Conservation (phyloP, 768 basidiomycete species). For the Podaxis sp. region DNA sequence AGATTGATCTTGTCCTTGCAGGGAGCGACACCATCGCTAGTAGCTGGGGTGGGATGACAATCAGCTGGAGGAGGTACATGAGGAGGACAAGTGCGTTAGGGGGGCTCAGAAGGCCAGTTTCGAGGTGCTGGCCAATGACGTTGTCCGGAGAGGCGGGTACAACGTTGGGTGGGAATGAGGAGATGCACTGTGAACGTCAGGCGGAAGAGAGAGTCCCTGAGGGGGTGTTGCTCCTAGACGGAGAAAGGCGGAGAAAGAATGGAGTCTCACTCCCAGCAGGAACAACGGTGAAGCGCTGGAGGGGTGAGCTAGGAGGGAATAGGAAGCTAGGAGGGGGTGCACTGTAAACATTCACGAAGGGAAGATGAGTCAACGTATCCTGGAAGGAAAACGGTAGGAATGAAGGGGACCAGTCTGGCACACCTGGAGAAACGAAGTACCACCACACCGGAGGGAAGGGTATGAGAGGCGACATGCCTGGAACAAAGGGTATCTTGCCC, state of each 20-base stretch:
- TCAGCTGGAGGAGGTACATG: not conserved
- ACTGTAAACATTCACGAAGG: constrained; percentile 27
- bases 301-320: constrained; percentile 42
- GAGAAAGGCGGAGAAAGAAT: constrained; percentile 30
- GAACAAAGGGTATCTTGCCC: constrained; percentile 28
- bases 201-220: constrained; percentile 17
- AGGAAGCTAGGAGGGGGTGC: constrained; percentile 56
- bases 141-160: too few relatives aligned
- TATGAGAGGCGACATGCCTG: constrained; percentile 30
- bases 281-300: constrained; percentile 23
- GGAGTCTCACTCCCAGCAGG: constrained; percentile 31
- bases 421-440: constrained; percentile 37
- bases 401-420: constrained; percentile 44
- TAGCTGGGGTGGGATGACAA: not conserved
- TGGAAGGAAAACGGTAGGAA: constrained; percentile 54
- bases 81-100: not conserved
- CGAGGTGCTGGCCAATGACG: too few relatives aligned
- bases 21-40: not conserved
- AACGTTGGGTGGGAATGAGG: constrained; percentile 21
- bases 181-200: constrained; percentile 18
- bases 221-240: constrained; percentile 24
- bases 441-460: constrained; percentile 33
- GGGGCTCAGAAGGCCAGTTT: not conserved
- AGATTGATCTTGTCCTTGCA: constrained; percentile 18
- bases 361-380: constrained; percentile 41